A percentile compares a stretch with the other conserved stretches of the same genome.
These are phyloP conservation scores for Tricladium varicosporioides DNA, from an alignment of 2,329 filamentous ascomycete species.

Conservation along the genomic window DNA sequence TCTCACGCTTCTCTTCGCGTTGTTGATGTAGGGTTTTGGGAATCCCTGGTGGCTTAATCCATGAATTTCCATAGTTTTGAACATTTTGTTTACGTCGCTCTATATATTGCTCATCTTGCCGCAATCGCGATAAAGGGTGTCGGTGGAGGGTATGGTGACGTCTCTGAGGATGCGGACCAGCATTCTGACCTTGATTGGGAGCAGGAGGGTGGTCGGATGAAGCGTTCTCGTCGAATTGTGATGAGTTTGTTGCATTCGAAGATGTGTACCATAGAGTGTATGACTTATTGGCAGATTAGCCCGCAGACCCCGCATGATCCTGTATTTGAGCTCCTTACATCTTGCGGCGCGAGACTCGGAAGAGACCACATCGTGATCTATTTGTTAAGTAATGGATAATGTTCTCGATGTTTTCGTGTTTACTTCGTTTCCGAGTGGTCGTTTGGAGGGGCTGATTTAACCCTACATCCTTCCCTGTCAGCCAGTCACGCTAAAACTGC, in stretches of 20 bases:
- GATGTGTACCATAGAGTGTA: conserved; percentile 74
- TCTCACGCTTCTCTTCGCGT: conserved; percentile 84
- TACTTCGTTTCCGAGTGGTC: background rate
- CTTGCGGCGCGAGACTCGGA: conserved; percentile 66
- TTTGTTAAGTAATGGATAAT: background rate
- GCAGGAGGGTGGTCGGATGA: conserved; percentile 25
- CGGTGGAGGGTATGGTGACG: conserved; percentile 49
- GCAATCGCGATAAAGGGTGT: conserved; percentile 66
- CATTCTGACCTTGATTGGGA: conserved; percentile 21
- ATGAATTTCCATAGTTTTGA: conserved; percentile 80
- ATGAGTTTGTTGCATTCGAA: conserved; percentile 44
- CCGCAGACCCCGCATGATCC: conserved; percentile 1
- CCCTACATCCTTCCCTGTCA: background rate
- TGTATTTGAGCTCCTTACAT: conserved; percentile 49
- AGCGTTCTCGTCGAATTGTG: conserved; percentile 33
- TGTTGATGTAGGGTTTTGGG: conserved; percentile 87
- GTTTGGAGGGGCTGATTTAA: background rate
- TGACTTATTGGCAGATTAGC: conserved; percentile 48
- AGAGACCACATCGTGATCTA: conserved; percentile 51
- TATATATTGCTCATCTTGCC: conserved; percentile 74
- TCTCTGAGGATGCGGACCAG: conserved; percentile 31
- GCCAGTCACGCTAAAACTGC: background rate
- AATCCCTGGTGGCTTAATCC: conserved; percentile 87
- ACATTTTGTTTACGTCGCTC: conserved; percentile 77
- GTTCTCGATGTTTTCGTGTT: conserved; percentile 1